Base-by-base conservation (phyloP, 1,284 basidiomycete genomes). In the Ceratobasidium sp. region DNA sequence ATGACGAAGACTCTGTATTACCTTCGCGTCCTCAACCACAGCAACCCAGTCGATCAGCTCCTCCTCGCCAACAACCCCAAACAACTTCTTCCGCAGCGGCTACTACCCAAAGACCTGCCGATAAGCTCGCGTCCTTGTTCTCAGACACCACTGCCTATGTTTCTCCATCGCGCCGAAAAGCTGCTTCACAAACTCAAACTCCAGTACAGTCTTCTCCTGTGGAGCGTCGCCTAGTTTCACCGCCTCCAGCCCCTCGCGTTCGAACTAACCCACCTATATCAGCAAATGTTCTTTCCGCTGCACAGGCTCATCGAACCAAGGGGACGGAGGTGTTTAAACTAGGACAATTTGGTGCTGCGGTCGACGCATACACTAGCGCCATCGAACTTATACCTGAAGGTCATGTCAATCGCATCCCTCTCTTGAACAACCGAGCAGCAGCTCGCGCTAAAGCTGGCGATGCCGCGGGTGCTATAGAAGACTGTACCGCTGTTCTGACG, bases 241-340 rank as follows among this genome's bases (percentile, higher is more conserved):
- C 77, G 26, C 57, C 74, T 83, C 89, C 10, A 59, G 86, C 1
- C 82, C 88, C 48, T 9, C 81, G 83, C 85, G 28, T 84, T 90
- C 81, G 83, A 4, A 62, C 78, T 0, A 77, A 64, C 59, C 74
- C 79, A n/a, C 54, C 77, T 13, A 66, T 77, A 26, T 66, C 79
- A 2, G 54, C 77, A 17, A 69, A 76, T 6, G 66, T 80, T 20
- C 70, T 80, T n/a, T 64, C 81, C 3, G 65, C 77, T 1, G 79
- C 78, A 20, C 62, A 80, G 26, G 40, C 82, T 3, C 83, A 85
- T 80, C 86, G 87, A 79, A 77, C 88, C 0, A 84, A 86, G 2
- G 96, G 96, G 6, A 94, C 94, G 50, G 92, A 92, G 48, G 89
- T 92, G 81, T 97, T 96, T 89, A 97, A 96, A 84, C 91, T 97